These are phyloP conservation scores for Lachancea cidri DNA, from an alignment of 805 yeast species.

Conservation along the genomic window DNA sequence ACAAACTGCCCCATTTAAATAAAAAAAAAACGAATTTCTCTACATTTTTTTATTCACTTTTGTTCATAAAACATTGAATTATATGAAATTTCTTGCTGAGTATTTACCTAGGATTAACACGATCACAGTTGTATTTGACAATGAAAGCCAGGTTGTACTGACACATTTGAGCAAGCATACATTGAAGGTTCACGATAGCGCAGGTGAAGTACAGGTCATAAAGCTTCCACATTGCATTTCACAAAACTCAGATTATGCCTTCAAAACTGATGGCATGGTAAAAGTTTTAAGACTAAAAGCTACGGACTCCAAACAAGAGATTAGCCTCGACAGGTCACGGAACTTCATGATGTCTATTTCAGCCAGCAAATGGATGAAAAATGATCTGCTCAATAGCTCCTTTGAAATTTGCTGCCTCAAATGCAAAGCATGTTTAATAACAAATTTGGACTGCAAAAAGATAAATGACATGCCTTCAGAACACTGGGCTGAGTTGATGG, in stretches of 20 bases:
- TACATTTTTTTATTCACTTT: too few species aligned
- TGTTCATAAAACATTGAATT: neutral
- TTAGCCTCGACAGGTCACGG: conserved; percentile 9
- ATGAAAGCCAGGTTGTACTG: conserved; percentile 5
- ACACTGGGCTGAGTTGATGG: conserved; percentile 92
- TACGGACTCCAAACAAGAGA: neutral
- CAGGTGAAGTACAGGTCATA: neutral
- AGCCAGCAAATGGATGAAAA: conserved; percentile 25
- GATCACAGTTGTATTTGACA: conserved; percentile 17
- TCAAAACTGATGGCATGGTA: neutral
- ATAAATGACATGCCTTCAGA: conserved; percentile 77
- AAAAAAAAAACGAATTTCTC: too few species aligned
- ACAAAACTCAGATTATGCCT: neutral
- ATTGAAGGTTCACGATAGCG: conserved; percentile 7
- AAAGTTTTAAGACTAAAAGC: neutral
- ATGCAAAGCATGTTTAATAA: conserved; percentile 10
- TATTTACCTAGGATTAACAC: conserved; percentile 16
- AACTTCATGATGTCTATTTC: conserved; percentile 13
- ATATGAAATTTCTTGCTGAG: conserved; percentile 10
- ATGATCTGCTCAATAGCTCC: conserved; percentile 9
- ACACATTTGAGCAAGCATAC: conserved; percentile 1
- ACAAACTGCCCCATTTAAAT: neutral
- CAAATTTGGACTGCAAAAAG: conserved; percentile 15
- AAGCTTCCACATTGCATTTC: conserved; percentile 7
- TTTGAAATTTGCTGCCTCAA: conserved; percentile 15